phyloP scores from a whole-genome alignment of 2,329 filamentous ascomycete genomes.

The Venturia asperata region DNA sequence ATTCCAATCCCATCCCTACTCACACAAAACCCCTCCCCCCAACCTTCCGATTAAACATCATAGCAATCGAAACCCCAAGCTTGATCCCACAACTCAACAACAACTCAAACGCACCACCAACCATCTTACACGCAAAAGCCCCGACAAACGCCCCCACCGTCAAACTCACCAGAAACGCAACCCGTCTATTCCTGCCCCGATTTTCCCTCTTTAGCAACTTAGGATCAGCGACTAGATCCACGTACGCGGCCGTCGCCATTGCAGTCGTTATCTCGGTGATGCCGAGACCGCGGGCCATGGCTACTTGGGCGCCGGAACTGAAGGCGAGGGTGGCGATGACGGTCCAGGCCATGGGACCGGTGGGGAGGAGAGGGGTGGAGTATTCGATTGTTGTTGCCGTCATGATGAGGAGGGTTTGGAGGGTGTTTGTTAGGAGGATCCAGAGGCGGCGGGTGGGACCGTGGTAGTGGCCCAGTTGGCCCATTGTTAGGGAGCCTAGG shows the following conservation, averaged over 20 bases:
- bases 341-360: conserved; percentile 37
- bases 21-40: not conserved
- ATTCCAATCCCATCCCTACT: not conserved
- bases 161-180: conserved; percentile 44
- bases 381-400: conserved; percentile 46
- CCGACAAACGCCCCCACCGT: conserved; percentile 46
- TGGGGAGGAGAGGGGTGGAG: conserved; percentile 19
- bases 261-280: conserved; percentile 58
- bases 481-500: conserved; percentile 47
- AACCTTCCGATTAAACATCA: conserved; percentile 2
- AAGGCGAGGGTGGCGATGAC: conserved; percentile 49
- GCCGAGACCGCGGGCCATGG: conserved; percentile 47
- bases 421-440: conserved; percentile 47
- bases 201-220: conserved; percentile 43
- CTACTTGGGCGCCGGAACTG: conserved; percentile 53
- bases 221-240: conserved; percentile 41
- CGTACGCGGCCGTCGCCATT: conserved; percentile 58
- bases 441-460: conserved; percentile 47
- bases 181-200: conserved; percentile 43
- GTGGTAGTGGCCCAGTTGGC: conserved; percentile 50
- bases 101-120: conserved; percentile 3
- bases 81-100: conserved; percentile 10
- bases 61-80: not conserved
- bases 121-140: conserved; percentile 31
- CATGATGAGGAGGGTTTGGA: conserved; percentile 52